phyloP scores from a whole-genome alignment of 2,329 filamentous ascomycete genomes.

The Elsinoe ampelina region DNA sequence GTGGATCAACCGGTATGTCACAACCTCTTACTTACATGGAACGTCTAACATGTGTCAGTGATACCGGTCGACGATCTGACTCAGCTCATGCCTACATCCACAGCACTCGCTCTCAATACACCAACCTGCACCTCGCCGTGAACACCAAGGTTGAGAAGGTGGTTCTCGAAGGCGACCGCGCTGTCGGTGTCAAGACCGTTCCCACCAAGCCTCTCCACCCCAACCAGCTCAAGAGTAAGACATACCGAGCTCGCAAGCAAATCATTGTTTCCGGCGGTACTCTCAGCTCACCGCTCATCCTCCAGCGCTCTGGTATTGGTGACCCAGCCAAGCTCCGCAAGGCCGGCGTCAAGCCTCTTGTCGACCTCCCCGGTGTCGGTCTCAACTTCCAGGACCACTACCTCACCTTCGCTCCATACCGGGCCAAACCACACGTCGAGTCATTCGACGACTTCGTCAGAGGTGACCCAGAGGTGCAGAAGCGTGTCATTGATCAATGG shows the following conservation, averaged over 20 bases:
- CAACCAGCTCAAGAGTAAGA: constrained; percentile 42
- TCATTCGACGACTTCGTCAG: constrained; percentile 73
- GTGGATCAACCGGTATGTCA: constrained; percentile 59
- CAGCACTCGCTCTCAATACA: constrained; percentile 59
- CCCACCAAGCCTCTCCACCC: constrained; percentile 59
- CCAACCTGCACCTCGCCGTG: constrained; percentile 61
- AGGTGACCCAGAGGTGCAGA: constrained; percentile 63
- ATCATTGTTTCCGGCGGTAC: constrained; percentile 66
- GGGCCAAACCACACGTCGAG: constrained; percentile 65
- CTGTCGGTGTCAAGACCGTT: constrained; percentile 62
- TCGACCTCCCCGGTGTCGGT: constrained; percentile 64
- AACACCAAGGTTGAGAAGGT: constrained; percentile 74
- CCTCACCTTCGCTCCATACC: constrained; percentile 59
- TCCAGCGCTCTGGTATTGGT: constrained; percentile 66
- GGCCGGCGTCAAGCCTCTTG: constrained; percentile 57
- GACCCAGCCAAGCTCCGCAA: constrained; percentile 62
- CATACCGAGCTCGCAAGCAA: constrained; percentile 61
- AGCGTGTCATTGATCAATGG: constrained; percentile 68
- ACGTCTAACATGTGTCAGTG: constrained; percentile 16
- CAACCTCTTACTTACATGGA: background rate
- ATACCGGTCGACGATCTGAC: constrained; percentile 63
- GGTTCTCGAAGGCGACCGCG: constrained; percentile 61
- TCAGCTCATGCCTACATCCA: constrained; percentile 72
- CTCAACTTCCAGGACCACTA: constrained; percentile 72
- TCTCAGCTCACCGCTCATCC: constrained; percentile 62